phyloP scores from a whole-genome alignment of 2,329 filamentous ascomycete species.

The Sporothrix schenckii region DNA sequence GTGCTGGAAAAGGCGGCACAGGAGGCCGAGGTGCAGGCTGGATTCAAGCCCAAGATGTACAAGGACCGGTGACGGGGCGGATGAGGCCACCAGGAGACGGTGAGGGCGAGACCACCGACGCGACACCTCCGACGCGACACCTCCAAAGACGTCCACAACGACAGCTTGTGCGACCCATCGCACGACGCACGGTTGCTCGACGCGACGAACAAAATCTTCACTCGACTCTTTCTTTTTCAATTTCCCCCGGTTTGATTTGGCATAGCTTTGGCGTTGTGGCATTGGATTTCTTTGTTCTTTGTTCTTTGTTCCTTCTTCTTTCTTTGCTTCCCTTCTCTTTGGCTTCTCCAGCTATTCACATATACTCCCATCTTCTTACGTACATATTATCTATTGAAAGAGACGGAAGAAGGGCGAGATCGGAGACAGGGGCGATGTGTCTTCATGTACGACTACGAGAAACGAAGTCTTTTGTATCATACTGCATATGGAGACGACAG shows the following conservation, averaged over 20 bases:
- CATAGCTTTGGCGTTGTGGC: slow-evolving; percentile 55
- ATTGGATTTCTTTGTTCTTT: slow-evolving; percentile 20
- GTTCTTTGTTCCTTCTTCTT: background rate
- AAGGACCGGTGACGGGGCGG: slow-evolving; percentile 63
- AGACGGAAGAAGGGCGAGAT: background rate
- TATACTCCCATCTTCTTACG: background rate
- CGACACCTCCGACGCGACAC: background rate
- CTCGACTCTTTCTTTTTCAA: slow-evolving; percentile 47
- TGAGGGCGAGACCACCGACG: too few species aligned
- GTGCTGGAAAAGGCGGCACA: slow-evolving; percentile 69
- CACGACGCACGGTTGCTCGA: slow-evolving; percentile 8
- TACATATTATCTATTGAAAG: slow-evolving; percentile 16
- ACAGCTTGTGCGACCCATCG: slow-evolving; percentile 12
- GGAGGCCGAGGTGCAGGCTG: slow-evolving; percentile 78
- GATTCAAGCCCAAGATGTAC: slow-evolving; percentile 94
- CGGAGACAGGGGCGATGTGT: background rate
- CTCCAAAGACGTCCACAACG: background rate
- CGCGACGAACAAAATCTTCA: slow-evolving; percentile 53
- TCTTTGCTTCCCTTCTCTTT: background rate
- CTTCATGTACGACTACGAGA: slow-evolving; percentile 10
- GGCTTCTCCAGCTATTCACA: background rate
- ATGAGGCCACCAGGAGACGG: background rate
- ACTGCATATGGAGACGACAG: background rate
- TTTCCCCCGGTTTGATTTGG: slow-evolving; percentile 37
- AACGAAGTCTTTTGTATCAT: slow-evolving; percentile 15